Conservation (phyloP, 1,284 basidiomycete genomes). For the Malassezia dermatis region DNA sequence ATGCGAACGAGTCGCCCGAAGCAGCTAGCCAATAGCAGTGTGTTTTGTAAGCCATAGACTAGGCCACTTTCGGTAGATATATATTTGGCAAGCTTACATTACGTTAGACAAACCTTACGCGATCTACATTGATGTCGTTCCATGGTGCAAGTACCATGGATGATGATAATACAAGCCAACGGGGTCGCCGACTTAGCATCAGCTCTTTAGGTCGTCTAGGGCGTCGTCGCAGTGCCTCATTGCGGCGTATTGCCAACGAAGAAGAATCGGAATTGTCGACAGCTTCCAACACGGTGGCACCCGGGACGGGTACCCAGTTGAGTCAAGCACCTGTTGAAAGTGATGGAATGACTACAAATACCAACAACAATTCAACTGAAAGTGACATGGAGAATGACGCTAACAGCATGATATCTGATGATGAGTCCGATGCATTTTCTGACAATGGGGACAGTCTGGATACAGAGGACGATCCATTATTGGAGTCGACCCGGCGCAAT, state of each 20-base stretch:
- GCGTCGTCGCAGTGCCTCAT: neutral
- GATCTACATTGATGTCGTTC: neutral
- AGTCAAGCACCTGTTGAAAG: neutral
- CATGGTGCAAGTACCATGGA: neutral
- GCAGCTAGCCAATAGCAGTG: slow-evolving; percentile 4
- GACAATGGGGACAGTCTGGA: slow-evolving; percentile 5
- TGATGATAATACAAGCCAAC: neutral
- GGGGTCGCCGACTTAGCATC: neutral
- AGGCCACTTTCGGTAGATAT: neutral
- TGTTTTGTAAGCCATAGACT: neutral
- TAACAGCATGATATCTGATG: slow-evolving; percentile 4
- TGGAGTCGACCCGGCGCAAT: slow-evolving; percentile 5
- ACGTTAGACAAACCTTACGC: neutral
- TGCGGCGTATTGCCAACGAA: neutral
- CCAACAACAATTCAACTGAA: neutral
- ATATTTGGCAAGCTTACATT: neutral
- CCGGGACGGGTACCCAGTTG: neutral
- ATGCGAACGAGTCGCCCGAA: slow-evolving; percentile 5
- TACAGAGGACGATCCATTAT: neutral
- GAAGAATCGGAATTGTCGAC: neutral
- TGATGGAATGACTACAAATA: neutral
- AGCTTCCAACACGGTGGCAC: neutral
- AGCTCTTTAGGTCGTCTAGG: neutral
- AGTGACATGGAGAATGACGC: neutral
- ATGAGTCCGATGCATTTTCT: slow-evolving; percentile 8